Evolutionary conservation across 108 stramenopile species (phyloP), one percentile per base, ranked within the genome.

Genomic region (Cyclotella atomus): DNA sequence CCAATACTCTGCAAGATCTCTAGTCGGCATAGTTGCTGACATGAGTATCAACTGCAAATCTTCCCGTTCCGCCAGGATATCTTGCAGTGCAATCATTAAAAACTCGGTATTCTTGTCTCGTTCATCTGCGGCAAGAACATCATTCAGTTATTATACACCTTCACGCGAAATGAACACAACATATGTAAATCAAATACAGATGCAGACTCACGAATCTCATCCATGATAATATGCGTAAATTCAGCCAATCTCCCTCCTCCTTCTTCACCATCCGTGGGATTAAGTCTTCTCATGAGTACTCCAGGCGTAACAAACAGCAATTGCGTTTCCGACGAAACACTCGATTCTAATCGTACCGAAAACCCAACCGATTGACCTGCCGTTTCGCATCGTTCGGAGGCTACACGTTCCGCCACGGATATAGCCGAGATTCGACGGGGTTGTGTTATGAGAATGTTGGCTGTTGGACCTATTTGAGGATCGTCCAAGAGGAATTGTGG

Each of bases 31-130:
- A 9, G 92, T 93, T 7, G 91, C 94, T 59, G 71, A 75, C 92
- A 93, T 95, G 34, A 95, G 64, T 15, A 95, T 79, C 15, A 95
- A 20, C 64, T 86, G 76, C 50, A 95, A 69, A 53, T 92, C 84
- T 8, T 85, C 88, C 7, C 81, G 60, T 19, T 74, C 68, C 6
- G 80, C 77, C 36, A 98, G 59, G 38, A 97, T 69, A 27, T 94
- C 89, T 43, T 90, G 75, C 65, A 98, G 70, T n/a, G 91, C 89
- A 57, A 95, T 92, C 71, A 98, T 60, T 1, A 96, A 56, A 68
- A 98, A 96, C 50, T 98, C 97, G 3, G 94, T 90, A 72, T 97
- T 90, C 33, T 91, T 83, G 38, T 90, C 83, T 38, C 96, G 87
- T 84, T 98, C 97, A 73, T 41, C n/a, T n/a, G n/a, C n/a, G n/a